A percentile compares a stretch with the other conserved stretches of the same genome.
Evolutionary conservation across 2,329 filamentous ascomycete genomes (phyloP).

Genomic region (Alternaria ethzedia): DNA sequence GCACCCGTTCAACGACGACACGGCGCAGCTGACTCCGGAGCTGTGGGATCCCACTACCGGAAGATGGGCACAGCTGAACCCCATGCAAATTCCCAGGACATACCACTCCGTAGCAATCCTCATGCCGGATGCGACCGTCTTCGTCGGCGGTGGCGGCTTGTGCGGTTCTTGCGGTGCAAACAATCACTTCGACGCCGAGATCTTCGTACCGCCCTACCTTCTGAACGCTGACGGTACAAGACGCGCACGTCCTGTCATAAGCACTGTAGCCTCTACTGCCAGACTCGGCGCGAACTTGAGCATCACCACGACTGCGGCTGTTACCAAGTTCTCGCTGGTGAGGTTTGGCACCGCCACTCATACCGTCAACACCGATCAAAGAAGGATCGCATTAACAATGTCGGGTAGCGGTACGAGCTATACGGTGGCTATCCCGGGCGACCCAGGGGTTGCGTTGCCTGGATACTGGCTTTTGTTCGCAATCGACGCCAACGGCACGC

Average conservation of each 20-base stretch:
- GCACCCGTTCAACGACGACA: slow-evolving; percentile 27
- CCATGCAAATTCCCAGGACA: slow-evolving; percentile 27
- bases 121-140: slow-evolving; percentile 34
- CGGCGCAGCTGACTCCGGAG: slow-evolving; percentile 25
- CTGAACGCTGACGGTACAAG: slow-evolving; percentile 54
- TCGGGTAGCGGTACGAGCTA: slow-evolving; percentile 46
- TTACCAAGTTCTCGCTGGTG: slow-evolving; percentile 53
- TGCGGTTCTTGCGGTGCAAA: slow-evolving; percentile 51
- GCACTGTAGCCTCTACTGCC: slow-evolving; percentile 35
- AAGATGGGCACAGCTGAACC: slow-evolving; percentile 31
- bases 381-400: slow-evolving; percentile 56
- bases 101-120: slow-evolving; percentile 41
- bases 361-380: slow-evolving; percentile 65
- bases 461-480: slow-evolving; percentile 64
- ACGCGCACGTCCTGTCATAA: slow-evolving; percentile 54
- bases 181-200: slow-evolving; percentile 63
- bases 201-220: slow-evolving; percentile 64
- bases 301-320: slow-evolving; percentile 37
- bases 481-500: slow-evolving; percentile 53
- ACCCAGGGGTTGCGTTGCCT: slow-evolving; percentile 59
- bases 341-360: slow-evolving; percentile 61
- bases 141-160: slow-evolving; percentile 45
- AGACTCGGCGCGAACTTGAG: slow-evolving; percentile 38
- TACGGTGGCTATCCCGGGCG: slow-evolving; percentile 53
- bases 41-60: slow-evolving; percentile 31